Evolutionary conservation across 2,329 filamentous ascomycete genomes (phyloP).

Genomic region (Chaetomiaceae sp.): DNA sequence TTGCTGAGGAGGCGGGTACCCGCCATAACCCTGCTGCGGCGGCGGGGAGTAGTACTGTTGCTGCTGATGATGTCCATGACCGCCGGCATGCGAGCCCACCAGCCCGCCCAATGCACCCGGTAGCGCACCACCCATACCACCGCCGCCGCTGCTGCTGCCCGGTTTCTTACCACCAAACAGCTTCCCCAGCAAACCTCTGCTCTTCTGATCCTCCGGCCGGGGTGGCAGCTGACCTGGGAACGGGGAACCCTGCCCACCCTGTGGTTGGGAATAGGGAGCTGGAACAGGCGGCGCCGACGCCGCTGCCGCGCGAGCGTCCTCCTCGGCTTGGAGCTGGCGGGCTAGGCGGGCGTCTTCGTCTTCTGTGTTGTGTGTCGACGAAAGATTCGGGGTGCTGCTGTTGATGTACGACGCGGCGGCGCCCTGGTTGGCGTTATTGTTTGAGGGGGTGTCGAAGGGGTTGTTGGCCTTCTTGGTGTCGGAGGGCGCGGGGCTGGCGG

Average conservation of each 20-base stretch:
- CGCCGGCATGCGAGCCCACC: not conserved
- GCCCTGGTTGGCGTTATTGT: slow-evolving; percentile 24
- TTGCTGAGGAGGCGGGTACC: slow-evolving; percentile 1
- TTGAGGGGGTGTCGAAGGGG: slow-evolving; percentile 24
- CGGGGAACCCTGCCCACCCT: slow-evolving; percentile 20
- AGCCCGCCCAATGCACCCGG: slow-evolving; percentile 10
- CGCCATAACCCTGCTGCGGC: not conserved
- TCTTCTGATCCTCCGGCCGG: slow-evolving; percentile 24
- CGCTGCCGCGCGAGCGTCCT: slow-evolving; percentile 56
- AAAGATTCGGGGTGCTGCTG: slow-evolving; percentile 32
- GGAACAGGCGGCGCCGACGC: too few species aligned
- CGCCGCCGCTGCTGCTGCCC: slow-evolving; percentile 28
- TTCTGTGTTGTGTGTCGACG: slow-evolving; percentile 26
- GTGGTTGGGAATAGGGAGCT: slow-evolving; percentile 19
- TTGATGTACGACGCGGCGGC: not conserved
- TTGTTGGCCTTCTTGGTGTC: slow-evolving; percentile 64
- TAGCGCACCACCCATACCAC: slow-evolving; percentile 32
- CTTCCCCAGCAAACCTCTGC: slow-evolving; percentile 43
- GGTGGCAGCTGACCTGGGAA: slow-evolving; percentile 43
- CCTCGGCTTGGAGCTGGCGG: slow-evolving; percentile 75
- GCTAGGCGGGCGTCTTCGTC: slow-evolving; percentile 72
- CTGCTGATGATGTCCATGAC: slow-evolving; percentile 8
- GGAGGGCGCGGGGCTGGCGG: slow-evolving; percentile 41
- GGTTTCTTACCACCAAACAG: slow-evolving; percentile 44
- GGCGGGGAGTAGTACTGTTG: not conserved